Percentiles rank a stretch among this genome's conserved stretches.
These are phyloP conservation scores for Candida tetrigidarum DNA, from an alignment of 1,139 yeast species.

Conservation along the genomic window DNA sequence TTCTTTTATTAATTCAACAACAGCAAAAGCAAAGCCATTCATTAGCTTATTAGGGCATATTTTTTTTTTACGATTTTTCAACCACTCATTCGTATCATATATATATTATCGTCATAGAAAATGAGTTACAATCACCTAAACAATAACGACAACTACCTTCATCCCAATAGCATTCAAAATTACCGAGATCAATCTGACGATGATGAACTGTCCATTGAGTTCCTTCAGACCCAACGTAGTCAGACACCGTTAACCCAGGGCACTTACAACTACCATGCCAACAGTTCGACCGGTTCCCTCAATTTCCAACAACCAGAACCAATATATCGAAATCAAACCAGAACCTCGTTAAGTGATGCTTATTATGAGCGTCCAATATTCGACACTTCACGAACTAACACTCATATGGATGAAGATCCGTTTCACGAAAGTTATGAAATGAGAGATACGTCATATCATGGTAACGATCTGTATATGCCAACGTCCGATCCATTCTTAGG, in stretches of 20 bases:
- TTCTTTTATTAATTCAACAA: too few relatives aligned
- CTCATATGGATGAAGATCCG: conserved; percentile 25
- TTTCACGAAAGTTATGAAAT: conserved; percentile 29
- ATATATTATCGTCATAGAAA: neutral
- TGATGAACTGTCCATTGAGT: conserved; percentile 15
- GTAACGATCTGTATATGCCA: conserved; percentile 11
- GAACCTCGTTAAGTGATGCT: conserved; percentile 16
- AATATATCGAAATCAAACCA: conserved; percentile 20
- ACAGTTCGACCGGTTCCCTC: conserved; percentile 25
- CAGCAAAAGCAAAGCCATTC: too few relatives aligned
- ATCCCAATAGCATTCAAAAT: conserved; percentile 8
- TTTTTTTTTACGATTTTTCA: neutral
- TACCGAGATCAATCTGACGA: conserved; percentile 14
- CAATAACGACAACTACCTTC: conserved; percentile 11
- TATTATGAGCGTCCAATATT: conserved; percentile 31
- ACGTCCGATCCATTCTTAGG: conserved; percentile 13
- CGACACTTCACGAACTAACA: conserved; percentile 23
- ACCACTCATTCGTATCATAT: too few relatives aligned
- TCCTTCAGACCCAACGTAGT: conserved; percentile 14
- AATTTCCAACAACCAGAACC: conserved; percentile 41
- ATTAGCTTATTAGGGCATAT: neutral
- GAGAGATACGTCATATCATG: conserved; percentile 29
- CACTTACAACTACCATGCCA: conserved; percentile 23
- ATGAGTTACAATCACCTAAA: conserved; percentile 16
- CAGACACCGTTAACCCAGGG: conserved; percentile 22